These are phyloP conservation scores for Quillaja saponaria DNA, from an alignment of 306 rosid genomes.

Conservation along the genomic window DNA sequence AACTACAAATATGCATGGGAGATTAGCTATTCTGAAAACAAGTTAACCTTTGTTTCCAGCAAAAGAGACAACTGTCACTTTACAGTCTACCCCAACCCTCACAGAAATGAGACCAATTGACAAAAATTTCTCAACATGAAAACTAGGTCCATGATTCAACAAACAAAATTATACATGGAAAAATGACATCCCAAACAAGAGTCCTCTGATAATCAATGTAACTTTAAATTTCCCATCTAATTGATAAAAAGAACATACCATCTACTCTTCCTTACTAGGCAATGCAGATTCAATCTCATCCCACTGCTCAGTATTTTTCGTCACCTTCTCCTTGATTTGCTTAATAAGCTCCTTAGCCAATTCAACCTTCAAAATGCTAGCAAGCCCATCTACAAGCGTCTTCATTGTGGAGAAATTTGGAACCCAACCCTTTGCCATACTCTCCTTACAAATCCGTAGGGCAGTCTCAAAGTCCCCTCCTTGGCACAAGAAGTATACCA, in stretches of 20 bases:
- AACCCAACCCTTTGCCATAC: slow-evolving; percentile 70
- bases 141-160: slow-evolving; percentile 6
- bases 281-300: slow-evolving; percentile 67
- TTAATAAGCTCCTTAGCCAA: slow-evolving; percentile 62
- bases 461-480: slow-evolving; percentile 63
- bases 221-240: slow-evolving; percentile 15
- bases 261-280: slow-evolving; percentile 37
- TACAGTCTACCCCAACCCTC: no score
- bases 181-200: slow-evolving; percentile 7
- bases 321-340: slow-evolving; percentile 60
- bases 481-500: slow-evolving; percentile 50
- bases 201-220: slow-evolving; percentile 9
- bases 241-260: slow-evolving; percentile 6
- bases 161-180: not conserved
- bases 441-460: slow-evolving; percentile 42
- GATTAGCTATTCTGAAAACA: no score
- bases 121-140: not conserved
- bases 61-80: no score
- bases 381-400: slow-evolving; percentile 72
- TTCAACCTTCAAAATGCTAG: slow-evolving; percentile 47
- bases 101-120: not conserved
- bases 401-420: slow-evolving; percentile 67
- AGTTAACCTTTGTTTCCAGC: no score
- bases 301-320: slow-evolving; percentile 59
- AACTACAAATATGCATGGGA: no score